These are phyloP conservation scores for Globisporangium lucens DNA, from an alignment of 352 stramenopile genomes.

Conservation along the genomic window DNA sequence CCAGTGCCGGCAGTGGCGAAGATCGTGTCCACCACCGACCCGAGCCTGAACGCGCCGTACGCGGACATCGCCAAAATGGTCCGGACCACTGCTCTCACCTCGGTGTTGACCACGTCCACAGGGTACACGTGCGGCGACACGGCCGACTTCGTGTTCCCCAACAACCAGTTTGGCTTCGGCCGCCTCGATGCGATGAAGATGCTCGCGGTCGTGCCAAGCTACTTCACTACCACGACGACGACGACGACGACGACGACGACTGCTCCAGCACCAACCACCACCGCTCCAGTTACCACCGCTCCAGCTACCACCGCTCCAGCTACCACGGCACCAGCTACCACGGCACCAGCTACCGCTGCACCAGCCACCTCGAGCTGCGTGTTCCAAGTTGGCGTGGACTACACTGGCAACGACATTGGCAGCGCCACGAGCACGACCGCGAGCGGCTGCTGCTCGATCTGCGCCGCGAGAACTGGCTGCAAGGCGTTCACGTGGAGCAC, in stretches of 20 bases:
- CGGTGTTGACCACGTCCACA: slow-evolving; percentile 11
- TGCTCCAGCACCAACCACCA: neutral
- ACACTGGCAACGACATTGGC: slow-evolving; percentile 19
- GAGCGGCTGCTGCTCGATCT: slow-evolving; percentile 17
- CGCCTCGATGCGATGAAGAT: slow-evolving; percentile 1
- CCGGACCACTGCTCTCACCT: slow-evolving; percentile 11
- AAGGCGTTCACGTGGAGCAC: slow-evolving; percentile 48
- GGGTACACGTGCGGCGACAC: slow-evolving; percentile 38
- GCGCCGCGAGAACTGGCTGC: slow-evolving; percentile 2
- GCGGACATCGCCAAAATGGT: slow-evolving; percentile 12
- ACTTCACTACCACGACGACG: neutral
- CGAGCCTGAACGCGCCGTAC: slow-evolving; percentile 8
- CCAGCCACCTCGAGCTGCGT: neutral
- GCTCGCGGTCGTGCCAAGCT: neutral
- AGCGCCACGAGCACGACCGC: slow-evolving; percentile 9
- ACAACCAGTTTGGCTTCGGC: slow-evolving; percentile 21
- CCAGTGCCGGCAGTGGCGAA: slow-evolving; percentile 21
- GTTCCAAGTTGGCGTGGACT: slow-evolving; percentile 20
- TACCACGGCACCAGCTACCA: neutral
- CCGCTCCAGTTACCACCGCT: neutral
- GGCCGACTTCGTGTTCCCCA: slow-evolving; percentile 40
- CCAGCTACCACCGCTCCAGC: neutral
- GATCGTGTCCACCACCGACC: slow-evolving; percentile 21
- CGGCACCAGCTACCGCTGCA: neutral
- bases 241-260: neutral